Evolutionary conservation across 1,284 basidiomycete species (phyloP).

Genomic region (Ustilago loliicola): DNA sequence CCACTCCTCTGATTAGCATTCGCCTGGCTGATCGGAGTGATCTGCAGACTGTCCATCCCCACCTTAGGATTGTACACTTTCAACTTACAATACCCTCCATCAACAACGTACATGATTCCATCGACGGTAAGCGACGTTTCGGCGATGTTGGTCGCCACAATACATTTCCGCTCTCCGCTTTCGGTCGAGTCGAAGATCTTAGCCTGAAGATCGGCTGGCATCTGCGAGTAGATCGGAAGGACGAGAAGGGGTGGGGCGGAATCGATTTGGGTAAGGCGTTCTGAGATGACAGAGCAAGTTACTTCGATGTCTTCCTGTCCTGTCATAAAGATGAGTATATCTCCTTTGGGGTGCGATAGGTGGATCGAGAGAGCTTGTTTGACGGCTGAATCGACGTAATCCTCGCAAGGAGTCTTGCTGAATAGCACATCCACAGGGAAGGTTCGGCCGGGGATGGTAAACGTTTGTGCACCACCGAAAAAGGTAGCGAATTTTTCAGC

Average conservation of each 20-base stretch:
- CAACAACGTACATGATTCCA: conserved; percentile 96
- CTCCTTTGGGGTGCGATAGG: conserved; percentile 90
- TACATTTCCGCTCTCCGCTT: conserved; percentile 95
- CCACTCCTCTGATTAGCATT: conserved; percentile 96
- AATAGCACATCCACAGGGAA: conserved; percentile 98
- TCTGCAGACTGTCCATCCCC: conserved; percentile 98
- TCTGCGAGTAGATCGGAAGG: conserved; percentile 97
- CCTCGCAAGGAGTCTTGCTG: conserved; percentile 95
- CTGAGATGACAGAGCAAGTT: conserved; percentile 73
- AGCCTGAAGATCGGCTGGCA: conserved; percentile 98
- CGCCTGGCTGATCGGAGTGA: conserved; percentile 94
- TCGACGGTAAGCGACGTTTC: conserved; percentile 96
- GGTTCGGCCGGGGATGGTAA: conserved; percentile 96
- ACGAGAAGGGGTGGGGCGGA: conserved; percentile 88
- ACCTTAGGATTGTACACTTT: conserved; percentile 99
- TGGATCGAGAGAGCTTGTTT: conserved; percentile 98
- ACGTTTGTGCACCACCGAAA: conserved; percentile 93
- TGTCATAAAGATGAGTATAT: conserved; percentile 99
- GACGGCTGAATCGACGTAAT: conserved; percentile 97
- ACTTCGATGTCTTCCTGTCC: conserved; percentile 98
- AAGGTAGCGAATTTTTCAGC: conserved; percentile 94
- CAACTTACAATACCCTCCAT: conserved; percentile 95
- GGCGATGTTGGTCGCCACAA: conserved; percentile 98
- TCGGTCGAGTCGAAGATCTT: conserved; percentile 95
- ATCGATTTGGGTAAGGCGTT: conserved; percentile 89